Evolutionary conservation across 768 basidiomycete genomes (phyloP).

Genomic region (Trametes villosa): DNA sequence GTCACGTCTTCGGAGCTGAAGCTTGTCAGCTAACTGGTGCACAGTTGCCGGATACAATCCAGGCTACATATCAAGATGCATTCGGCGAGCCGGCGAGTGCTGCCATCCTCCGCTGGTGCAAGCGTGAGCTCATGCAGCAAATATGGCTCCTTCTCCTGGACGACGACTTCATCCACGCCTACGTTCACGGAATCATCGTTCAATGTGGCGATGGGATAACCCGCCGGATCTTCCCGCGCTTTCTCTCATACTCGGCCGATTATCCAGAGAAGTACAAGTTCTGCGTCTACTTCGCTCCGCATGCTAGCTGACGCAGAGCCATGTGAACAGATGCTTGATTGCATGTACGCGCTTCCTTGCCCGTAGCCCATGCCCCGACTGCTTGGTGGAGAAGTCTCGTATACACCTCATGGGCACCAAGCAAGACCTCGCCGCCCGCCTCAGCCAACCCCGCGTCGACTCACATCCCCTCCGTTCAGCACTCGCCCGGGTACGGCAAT

Average conservation of each 20-base stretch:
- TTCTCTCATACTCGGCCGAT: constrained; percentile 39
- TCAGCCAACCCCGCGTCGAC: constrained; percentile 11
- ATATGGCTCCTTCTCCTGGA: constrained; percentile 33
- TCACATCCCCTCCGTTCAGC: not conserved
- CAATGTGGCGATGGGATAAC: constrained; percentile 32
- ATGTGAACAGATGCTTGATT: constrained; percentile 33
- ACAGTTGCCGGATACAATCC: constrained; percentile 37
- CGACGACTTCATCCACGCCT: constrained; percentile 32
- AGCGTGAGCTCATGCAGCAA: constrained; percentile 38
- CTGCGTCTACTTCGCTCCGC: not conserved
- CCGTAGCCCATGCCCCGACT: constrained; percentile 44
- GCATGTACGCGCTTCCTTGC: constrained; percentile 45
- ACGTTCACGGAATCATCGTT: constrained; percentile 33
- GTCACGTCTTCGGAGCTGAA: not conserved
- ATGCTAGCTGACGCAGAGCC: not conserved
- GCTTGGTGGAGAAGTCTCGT: constrained; percentile 34
- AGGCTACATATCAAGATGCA: constrained; percentile 33
- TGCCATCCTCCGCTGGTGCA: constrained; percentile 35
- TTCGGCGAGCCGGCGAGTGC: constrained; percentile 12
- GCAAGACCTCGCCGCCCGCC: not conserved
- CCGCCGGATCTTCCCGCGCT: constrained; percentile 29
- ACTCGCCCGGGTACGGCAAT: constrained; percentile 14
- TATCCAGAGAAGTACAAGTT: constrained; percentile 44
- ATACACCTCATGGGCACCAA: constrained; percentile 37
- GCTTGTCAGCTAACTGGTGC: no score